A percentile compares a stretch with the other conserved stretches of the same genome.
Evolutionary conservation across 2,329 filamentous ascomycete species (phyloP).

Genomic region (Ophidiomyces ophidiicola): DNA sequence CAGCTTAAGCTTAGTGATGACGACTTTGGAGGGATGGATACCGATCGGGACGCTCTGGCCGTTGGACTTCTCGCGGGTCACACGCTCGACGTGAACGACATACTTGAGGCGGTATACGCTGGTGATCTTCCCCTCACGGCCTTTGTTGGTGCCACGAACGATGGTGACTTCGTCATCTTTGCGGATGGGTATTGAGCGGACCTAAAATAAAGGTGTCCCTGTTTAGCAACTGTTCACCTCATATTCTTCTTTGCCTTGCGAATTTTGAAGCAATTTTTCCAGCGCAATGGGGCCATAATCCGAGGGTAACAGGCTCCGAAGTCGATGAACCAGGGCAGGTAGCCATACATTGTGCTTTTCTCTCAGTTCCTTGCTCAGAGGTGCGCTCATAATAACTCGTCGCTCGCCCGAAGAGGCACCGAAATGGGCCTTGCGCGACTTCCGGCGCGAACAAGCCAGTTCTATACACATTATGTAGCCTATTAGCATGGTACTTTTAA

Average conservation of each 20-base stretch:
- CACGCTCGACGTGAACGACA: constrained; percentile 90
- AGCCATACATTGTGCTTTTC: constrained; percentile 91
- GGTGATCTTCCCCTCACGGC: constrained; percentile 95
- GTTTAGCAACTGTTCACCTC: too few relatives aligned
- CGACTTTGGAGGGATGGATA: constrained; percentile 91
- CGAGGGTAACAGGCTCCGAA: too few relatives aligned
- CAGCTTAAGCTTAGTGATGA: constrained; percentile 98
- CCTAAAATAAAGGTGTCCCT: constrained; percentile 47
- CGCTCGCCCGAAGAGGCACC: constrained; percentile 84
- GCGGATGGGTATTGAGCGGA: constrained; percentile 91
- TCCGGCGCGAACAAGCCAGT: constrained; percentile 69
- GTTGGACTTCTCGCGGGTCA: constrained; percentile 93
- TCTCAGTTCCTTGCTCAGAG: constrained; percentile 89
- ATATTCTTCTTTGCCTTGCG: too few relatives aligned
- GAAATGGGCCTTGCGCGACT: constrained; percentile 99
- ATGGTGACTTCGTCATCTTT: constrained; percentile 94
- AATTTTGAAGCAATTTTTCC: too few relatives aligned
- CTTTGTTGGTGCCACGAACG: constrained; percentile 89
- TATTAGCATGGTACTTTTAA: constrained; percentile 9
- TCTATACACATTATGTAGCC: constrained; percentile 17
- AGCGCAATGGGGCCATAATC: too few relatives aligned
- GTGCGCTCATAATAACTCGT: constrained; percentile 93
- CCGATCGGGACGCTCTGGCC: constrained; percentile 91
- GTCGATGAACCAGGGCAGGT: background rate
- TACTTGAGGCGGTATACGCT: constrained; percentile 98